Base-by-base conservation (phyloP, 208 protist species). In the Tritrichomonas foetus region DNA sequence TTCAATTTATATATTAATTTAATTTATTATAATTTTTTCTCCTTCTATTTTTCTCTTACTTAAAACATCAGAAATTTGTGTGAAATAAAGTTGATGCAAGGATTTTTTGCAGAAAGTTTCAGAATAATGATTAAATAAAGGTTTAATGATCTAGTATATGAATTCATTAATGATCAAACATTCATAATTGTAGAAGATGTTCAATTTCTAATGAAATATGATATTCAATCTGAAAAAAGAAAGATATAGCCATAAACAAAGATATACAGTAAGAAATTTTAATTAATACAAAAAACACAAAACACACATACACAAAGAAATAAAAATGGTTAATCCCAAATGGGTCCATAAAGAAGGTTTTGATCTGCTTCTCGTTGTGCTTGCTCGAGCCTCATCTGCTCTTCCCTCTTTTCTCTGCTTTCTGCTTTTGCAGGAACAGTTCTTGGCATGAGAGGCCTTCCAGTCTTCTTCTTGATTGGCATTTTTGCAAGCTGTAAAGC, bases 311-410 rank as follows among this genome's bases (percentile, higher is more conserved):
- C n/a, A n/a, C n/a, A n/a, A n/a, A n/a, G n/a, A n/a, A 64, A 64
- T 64, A 64, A 64, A 64, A 64, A 8, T 25, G 20, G 55, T 69
- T 69, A 69, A 89, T 89, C 78, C 78, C 78, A 89, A 89, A 89
- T 89, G 5, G 25, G 41, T 20, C 78, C 78, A 57, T 53, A 89
- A 11, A 89, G 16, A 33, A 89, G 78, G 11, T 89, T 33, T 57
- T 89, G n/a, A 49, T 89, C 78, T 61, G 78, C 78, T 89, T 89
- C 47, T 57, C 41, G 25, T 39, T 89, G 41, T 1, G 47, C 41
- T 30, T 39, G 8, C 39, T 89, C 47, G 33, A 44, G 13, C 0
- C 47, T 25, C 25, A 49, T 47, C 41, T 57, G 33, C 11, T 89
- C 78, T 57, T 89, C 78, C 47, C 47, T 47, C 47, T 89, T 47